Conservation (phyloP, 2,329 filamentous ascomycete genomes). For the Thermoascus crustaceus region DNA sequence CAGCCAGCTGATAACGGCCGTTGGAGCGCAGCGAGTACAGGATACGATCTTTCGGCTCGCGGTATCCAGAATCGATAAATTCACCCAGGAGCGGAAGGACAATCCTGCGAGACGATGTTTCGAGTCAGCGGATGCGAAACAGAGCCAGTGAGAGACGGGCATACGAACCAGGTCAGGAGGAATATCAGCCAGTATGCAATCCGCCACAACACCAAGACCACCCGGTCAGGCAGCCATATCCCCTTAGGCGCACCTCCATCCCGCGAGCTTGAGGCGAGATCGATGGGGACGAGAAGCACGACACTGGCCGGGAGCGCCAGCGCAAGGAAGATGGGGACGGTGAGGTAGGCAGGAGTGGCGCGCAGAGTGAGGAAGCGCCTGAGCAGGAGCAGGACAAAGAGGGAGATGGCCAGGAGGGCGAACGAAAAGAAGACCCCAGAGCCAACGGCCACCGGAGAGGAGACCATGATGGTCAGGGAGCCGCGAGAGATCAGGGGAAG, state of each 20-base stretch:
- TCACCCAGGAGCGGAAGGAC: conserved; percentile 89
- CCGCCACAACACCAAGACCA: conserved; percentile 82
- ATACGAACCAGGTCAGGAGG: conserved; percentile 72
- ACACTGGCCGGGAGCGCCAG: conserved; percentile 86
- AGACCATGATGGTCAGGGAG: conserved; percentile 10
- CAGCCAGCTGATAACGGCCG: conserved; percentile 76
- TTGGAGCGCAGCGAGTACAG: conserved; percentile 81
- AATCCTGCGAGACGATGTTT: conserved; percentile 49
- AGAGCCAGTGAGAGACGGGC: too few species aligned
- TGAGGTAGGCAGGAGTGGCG: conserved; percentile 79
- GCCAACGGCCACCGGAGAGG: conserved; percentile 51
- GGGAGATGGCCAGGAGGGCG: conserved; percentile 64
- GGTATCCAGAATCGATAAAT: conserved; percentile 89
- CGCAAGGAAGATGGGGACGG: conserved; percentile 91
- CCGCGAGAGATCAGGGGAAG: not conserved
- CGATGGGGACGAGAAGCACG: conserved; percentile 86
- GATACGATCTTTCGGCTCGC: conserved; percentile 71
- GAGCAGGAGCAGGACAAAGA: conserved; percentile 72
- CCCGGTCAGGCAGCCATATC: conserved; percentile 74
- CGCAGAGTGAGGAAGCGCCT: conserved; percentile 87
- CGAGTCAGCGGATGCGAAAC: too few species aligned
- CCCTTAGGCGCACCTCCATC: conserved; percentile 66
- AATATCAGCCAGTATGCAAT: conserved; percentile 98
- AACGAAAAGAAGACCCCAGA: conserved; percentile 71
- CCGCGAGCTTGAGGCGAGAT: conserved; percentile 77